These are phyloP conservation scores for Fusarium sp. DNA, from an alignment of 2,329 filamentous ascomycete genomes.

Conservation along the genomic window DNA sequence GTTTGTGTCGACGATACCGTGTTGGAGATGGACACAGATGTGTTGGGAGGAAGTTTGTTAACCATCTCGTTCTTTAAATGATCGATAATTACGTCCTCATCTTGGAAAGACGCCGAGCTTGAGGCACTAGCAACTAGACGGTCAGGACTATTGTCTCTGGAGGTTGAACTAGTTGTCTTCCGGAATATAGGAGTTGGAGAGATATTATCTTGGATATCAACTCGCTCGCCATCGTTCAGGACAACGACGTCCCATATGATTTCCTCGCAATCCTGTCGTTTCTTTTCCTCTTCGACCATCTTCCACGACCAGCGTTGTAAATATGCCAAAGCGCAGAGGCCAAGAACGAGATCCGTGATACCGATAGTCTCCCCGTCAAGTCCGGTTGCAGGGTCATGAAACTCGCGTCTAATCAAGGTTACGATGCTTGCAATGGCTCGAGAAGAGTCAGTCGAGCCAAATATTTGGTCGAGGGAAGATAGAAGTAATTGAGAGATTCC, in stretches of 20 bases:
- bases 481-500: conserved; percentile 68
- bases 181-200: conserved; percentile 7
- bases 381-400: conserved; percentile 71
- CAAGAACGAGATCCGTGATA: conserved; percentile 69
- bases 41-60: conserved; percentile 64
- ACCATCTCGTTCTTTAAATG: conserved; percentile 65
- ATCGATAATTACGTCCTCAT: conserved; percentile 56
- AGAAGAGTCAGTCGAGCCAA: conserved; percentile 76
- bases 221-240: conserved; percentile 66
- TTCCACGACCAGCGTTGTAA: conserved; percentile 68
- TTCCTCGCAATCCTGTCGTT: conserved; percentile 62
- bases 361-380: conserved; percentile 68
- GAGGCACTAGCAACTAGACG: neutral
- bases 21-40: conserved; percentile 69
- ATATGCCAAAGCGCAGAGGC: conserved; percentile 70
- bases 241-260: conserved; percentile 75
- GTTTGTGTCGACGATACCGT: conserved; percentile 70
- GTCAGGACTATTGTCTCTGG: conserved; percentile 1
- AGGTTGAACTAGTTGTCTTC: neutral
- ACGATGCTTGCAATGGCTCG: conserved; percentile 75
- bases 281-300: conserved; percentile 61
- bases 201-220: conserved; percentile 59
- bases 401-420: conserved; percentile 71
- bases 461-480: conserved; percentile 70
- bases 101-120: conserved; percentile 28